phyloP scores from a whole-genome alignment of 2,329 filamentous ascomycete genomes.

The Sarocladium oryzae region DNA sequence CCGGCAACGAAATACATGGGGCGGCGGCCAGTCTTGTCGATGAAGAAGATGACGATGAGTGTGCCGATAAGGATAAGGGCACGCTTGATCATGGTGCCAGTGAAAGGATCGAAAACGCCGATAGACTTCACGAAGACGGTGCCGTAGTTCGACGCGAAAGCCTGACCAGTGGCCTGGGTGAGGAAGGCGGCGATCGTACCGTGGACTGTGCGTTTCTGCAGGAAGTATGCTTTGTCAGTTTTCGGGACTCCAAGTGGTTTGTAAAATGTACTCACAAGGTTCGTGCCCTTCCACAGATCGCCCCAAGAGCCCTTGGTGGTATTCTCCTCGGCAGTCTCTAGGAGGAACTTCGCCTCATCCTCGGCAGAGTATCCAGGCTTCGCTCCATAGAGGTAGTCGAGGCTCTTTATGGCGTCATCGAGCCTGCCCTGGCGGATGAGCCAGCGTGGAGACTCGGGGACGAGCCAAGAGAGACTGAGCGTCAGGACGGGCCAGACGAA shows the following conservation, averaged over 20 bases:
- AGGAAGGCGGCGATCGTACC: neutral
- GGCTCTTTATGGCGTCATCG: slow-evolving; percentile 12
- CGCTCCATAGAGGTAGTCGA: slow-evolving; percentile 12
- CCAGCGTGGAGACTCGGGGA: slow-evolving; percentile 22
- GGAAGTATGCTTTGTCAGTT: no score
- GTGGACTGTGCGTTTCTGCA: neutral
- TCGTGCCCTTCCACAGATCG: slow-evolving; percentile 11
- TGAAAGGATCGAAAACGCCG: slow-evolving; percentile 20
- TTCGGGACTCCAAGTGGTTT: neutral
- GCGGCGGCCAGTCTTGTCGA: slow-evolving; percentile 1
- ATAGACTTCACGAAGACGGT: slow-evolving; percentile 17
- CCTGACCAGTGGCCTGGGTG: slow-evolving; percentile 17
- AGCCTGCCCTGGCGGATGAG: slow-evolving; percentile 15
- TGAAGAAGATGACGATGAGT: slow-evolving; percentile 13
- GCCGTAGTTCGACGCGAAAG: slow-evolving; percentile 17
- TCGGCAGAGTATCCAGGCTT: slow-evolving; percentile 14
- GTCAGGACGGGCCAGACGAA: slow-evolving; percentile 14
- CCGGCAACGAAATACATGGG: neutral
- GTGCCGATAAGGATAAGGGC: slow-evolving; percentile 14
- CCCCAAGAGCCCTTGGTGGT: slow-evolving; percentile 10
- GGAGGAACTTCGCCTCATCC: slow-evolving; percentile 13
- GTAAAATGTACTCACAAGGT: slow-evolving; percentile 13
- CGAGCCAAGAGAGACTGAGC: slow-evolving; percentile 14
- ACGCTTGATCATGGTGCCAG: slow-evolving; percentile 18
- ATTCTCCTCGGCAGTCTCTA: slow-evolving; percentile 16